A percentile compares a stretch with the other conserved stretches of the same genome.
phyloP scores from a whole-genome alignment of 2,329 filamentous ascomycete species.

The Nemania sp. region DNA sequence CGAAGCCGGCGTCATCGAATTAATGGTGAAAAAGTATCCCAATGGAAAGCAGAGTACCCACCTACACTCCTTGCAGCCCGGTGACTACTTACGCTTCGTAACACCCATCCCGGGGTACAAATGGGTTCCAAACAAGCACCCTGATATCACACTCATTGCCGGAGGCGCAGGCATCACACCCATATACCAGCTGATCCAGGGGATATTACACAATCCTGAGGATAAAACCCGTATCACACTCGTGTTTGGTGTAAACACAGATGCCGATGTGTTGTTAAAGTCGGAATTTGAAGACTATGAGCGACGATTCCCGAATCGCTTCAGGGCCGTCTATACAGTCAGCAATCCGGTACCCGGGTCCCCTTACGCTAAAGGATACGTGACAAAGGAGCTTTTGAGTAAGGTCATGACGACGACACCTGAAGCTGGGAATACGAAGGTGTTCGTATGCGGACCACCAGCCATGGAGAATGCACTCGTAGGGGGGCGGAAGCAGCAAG shows the following conservation, averaged over 20 bases:
- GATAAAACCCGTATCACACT: slow-evolving; percentile 74
- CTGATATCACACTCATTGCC: slow-evolving; percentile 72
- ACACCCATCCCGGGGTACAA: slow-evolving; percentile 64
- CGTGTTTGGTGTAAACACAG: slow-evolving; percentile 74
- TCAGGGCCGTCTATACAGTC: slow-evolving; percentile 70
- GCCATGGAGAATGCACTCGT: slow-evolving; percentile 71
- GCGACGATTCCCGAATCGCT: slow-evolving; percentile 63
- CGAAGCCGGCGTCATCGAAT: slow-evolving; percentile 68
- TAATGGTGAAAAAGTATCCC: slow-evolving; percentile 77
- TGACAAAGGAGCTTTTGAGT: slow-evolving; percentile 67
- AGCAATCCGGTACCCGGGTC: slow-evolving; percentile 59
- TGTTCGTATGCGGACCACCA: slow-evolving; percentile 77
- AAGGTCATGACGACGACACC: slow-evolving; percentile 57
- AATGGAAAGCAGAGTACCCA: slow-evolving; percentile 72
- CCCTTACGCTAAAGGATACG: slow-evolving; percentile 64
- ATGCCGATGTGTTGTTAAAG: slow-evolving; percentile 70
- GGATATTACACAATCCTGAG: slow-evolving; percentile 70
- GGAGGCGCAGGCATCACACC: slow-evolving; percentile 81
- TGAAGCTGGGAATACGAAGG: slow-evolving; percentile 59
- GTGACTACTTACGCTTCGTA: slow-evolving; percentile 70
- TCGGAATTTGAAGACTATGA: slow-evolving; percentile 67
- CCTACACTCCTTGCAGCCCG: slow-evolving; percentile 73
- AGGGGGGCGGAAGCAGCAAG: slow-evolving; percentile 58
- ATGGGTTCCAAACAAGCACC: slow-evolving; percentile 64
- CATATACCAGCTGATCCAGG: slow-evolving; percentile 72